Evolutionary conservation across 2,329 filamentous ascomycete species (phyloP), one percentile per base, ranked within the genome.

Genomic region (Claviceps spartinae): DNA sequence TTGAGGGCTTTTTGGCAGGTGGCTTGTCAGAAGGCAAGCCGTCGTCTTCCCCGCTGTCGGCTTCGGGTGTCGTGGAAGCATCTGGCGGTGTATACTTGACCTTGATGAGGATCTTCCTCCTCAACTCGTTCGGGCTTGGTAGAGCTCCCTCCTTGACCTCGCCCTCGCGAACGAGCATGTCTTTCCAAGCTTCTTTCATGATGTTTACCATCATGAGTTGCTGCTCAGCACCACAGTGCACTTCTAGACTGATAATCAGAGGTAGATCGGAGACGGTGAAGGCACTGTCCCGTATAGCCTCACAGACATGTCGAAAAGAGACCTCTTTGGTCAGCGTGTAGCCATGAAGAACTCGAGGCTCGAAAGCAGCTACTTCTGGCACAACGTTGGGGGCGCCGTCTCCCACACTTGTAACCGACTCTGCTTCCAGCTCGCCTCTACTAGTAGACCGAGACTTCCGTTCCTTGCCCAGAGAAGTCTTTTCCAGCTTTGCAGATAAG

Each of bases 221-320:
- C 67, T 98, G 93, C 52, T 84, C 77, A 0, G 80, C 69, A 55
- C 75, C 76, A 57, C 88, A 89, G 69, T 97, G 93, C 0, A 97
- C 88, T 67, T 98, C 93, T 36, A 98, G 76, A 62, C 88, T 95
- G 60, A 96, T 85, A 54, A 97, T 91, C n/a, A 98, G 73, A 0
- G 93, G 93, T 18, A 95, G 72, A 55, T 91, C 83, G 20, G 79
- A 83, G 4, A 74, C 78, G 3, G 77, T 69, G 61, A 97, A 97
- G 1, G 86, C 89, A 60, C 83, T 79, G 52, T 95, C 80, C 36
- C 81, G 75, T 57, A 97, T 90, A 0, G 87, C 82, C 52, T 78
- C 73, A 68, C 90, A 95, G 2, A 97, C 91, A 43, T 85, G 80
- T 48, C 90, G 81, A 67, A 97, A 97, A 0, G 86, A 77, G 41